Base-by-base conservation (phyloP, 306 rosid genomes). In the Potentilla sterilis region DNA sequence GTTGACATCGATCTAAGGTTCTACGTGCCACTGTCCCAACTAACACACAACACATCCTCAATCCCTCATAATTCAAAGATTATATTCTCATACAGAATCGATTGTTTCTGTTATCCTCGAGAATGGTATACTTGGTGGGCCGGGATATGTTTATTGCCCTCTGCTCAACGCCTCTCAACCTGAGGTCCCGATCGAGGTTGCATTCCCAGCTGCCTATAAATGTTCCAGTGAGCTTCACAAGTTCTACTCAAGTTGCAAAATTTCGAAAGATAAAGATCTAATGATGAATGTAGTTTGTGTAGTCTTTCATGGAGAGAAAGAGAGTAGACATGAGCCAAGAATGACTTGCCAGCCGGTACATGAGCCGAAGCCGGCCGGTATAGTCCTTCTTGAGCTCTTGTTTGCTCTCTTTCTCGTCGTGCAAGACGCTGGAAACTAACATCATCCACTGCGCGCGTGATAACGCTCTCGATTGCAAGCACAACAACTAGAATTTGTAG, bases 251-350 rank as follows among this genome's bases (percentile, higher is more conserved):
- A 55, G 62, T 55, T 21, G 62, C 28, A 28, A 28, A 28, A 28
- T 28, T 28, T 28, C 28, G 57, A 7, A 52, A 52, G 34, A 55
- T 55, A 5, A 63, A 11, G 21, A 41, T 11, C 14, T 61, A n/a
- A 63, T 9, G 12, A 48, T 47, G 42, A 3, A 28, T 16, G 42
- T 15, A 44, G 41, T 15, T 46, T 28, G 1, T 46, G 58, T 47
- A 68, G 73, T 15, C 58, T 69, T 14, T 14, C 59, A 69, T 46
- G 58, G 59, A 69, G 57, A 46, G 73, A 46, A 22, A 32, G 14
- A 69, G 73, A 69, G 42, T 28, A 22, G 15, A 69, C 9, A 46
- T 16, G 73, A 69, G 73, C 22, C 58, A 46, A 8, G 73, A 28
- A 69, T 46, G 42, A 32, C 1, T 69, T 15, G 73, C 59, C 58